Percentiles rank a stretch among this genome's conserved stretches.
These are phyloP conservation scores for Schoenoplectus tabernaemontani DNA, from an alignment of 202 grass and related monocot genomes.

Conservation along the genomic window DNA sequence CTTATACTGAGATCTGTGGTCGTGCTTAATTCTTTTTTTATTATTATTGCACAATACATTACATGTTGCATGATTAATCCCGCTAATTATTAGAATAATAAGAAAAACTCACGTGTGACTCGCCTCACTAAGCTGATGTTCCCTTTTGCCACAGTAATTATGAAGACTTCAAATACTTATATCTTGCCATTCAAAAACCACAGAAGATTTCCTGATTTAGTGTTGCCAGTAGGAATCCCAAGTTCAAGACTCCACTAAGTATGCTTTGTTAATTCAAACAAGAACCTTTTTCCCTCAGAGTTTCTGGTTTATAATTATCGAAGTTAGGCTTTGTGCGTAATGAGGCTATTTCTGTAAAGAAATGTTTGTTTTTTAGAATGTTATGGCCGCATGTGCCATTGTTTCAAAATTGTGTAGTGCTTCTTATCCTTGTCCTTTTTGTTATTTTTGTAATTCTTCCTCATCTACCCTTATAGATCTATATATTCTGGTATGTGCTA, in stretches of 20 bases:
- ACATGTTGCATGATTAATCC: background rate
- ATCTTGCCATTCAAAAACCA: slow-evolving; percentile 9
- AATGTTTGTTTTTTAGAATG: background rate
- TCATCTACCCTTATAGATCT: background rate
- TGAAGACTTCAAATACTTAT: background rate
- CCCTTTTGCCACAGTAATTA: background rate
- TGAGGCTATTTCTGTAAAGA: background rate
- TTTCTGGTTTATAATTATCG: background rate
- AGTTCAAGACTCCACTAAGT: slow-evolving; percentile 10
- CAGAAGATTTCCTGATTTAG: background rate
- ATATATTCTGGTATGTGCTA: background rate
- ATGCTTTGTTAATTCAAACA: slow-evolving; percentile 12
- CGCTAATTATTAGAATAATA: background rate
- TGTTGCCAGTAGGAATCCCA: slow-evolving; percentile 18
- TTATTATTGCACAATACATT: background rate
- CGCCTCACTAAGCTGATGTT: background rate
- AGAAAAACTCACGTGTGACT: background rate
- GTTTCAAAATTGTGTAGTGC: background rate
- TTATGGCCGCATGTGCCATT: background rate
- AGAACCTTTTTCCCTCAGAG: background rate
- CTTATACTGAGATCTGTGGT: background rate
- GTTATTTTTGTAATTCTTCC: background rate
- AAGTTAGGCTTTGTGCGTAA: slow-evolving; percentile 1
- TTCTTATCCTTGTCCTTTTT: background rate
- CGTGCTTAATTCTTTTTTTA: background rate